Evolutionary conservation across 768 basidiomycete species (phyloP).

Genomic region (Russula lepida): DNA sequence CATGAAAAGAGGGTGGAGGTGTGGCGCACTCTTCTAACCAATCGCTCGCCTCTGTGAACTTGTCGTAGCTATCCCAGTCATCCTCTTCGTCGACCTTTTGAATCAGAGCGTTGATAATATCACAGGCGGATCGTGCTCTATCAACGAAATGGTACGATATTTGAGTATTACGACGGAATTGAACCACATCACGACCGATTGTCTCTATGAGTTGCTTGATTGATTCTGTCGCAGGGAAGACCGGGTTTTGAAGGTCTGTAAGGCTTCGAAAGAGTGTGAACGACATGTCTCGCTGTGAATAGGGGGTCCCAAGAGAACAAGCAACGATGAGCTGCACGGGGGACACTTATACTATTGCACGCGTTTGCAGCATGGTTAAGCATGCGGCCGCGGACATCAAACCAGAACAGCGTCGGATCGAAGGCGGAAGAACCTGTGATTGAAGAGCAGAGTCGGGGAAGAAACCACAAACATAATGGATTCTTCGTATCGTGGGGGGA

Average conservation of each 20-base stretch:
- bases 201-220: slow-evolving; percentile 15
- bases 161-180: slow-evolving; percentile 19
- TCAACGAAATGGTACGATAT: slow-evolving; percentile 17
- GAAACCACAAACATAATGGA: not conserved
- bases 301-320: not conserved
- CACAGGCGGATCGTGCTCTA: slow-evolving; percentile 8
- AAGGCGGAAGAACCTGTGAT: not conserved
- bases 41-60: slow-evolving; percentile 15
- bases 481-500: not conserved
- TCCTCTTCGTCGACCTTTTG: slow-evolving; percentile 13
- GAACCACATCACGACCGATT: slow-evolving; percentile 15
- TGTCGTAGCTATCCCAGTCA: slow-evolving; percentile 18
- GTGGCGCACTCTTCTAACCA: slow-evolving; percentile 9
- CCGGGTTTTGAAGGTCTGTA: slow-evolving; percentile 6
- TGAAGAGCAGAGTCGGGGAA: not conserved
- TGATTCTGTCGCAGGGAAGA: slow-evolving; percentile 17
- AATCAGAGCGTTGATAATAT: slow-evolving; percentile 13
- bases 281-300: slow-evolving; percentile 8
- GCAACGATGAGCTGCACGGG: not conserved
- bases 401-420: not conserved
- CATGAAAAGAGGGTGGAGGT: not conserved
- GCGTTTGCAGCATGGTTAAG: slow-evolving; percentile 9
- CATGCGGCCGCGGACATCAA: slow-evolving; percentile 15
- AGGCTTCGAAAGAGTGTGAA: slow-evolving; percentile 16
- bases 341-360: slow-evolving; percentile 1